Percentiles rank a stretch among this genome's conserved stretches.
Conservation (phyloP, 1,284 basidiomycete species). For the Fomitopsis palustris region DNA sequence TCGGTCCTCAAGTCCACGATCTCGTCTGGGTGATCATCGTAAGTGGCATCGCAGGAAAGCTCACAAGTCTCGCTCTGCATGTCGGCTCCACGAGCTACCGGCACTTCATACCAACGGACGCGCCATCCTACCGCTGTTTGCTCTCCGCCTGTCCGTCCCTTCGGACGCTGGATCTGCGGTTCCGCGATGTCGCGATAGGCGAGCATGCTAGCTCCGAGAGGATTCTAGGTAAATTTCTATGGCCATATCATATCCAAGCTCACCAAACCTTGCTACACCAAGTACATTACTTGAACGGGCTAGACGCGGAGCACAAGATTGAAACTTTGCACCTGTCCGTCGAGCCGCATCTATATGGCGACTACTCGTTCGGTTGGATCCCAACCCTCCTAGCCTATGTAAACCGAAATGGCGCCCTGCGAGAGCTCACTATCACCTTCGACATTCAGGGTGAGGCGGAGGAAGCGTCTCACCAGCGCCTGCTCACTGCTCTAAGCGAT, state of each 20-base stretch:
- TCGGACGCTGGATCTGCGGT: background rate
- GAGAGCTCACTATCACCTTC: background rate
- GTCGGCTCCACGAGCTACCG: background rate
- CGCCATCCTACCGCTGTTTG: background rate
- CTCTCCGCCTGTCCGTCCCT: background rate
- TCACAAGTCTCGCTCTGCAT: background rate
- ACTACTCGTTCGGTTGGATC: background rate
- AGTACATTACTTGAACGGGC: background rate
- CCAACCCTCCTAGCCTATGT: background rate
- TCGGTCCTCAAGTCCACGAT: background rate
- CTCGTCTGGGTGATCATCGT: background rate
- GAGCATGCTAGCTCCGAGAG: background rate
- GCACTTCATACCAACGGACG: background rate
- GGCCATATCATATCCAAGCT: background rate
- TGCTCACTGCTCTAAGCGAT: background rate
- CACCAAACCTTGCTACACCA: background rate
- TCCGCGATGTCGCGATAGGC: background rate
- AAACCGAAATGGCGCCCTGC: background rate
- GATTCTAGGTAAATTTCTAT: background rate
- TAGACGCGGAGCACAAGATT: background rate
- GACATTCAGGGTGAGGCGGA: background rate
- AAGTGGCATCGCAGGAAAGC: background rate
- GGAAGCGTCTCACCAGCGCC: background rate
- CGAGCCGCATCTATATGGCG: background rate
- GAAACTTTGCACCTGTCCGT: background rate